Conservation (phyloP, 257 asterid species). For the Solanum etuberosum region DNA sequence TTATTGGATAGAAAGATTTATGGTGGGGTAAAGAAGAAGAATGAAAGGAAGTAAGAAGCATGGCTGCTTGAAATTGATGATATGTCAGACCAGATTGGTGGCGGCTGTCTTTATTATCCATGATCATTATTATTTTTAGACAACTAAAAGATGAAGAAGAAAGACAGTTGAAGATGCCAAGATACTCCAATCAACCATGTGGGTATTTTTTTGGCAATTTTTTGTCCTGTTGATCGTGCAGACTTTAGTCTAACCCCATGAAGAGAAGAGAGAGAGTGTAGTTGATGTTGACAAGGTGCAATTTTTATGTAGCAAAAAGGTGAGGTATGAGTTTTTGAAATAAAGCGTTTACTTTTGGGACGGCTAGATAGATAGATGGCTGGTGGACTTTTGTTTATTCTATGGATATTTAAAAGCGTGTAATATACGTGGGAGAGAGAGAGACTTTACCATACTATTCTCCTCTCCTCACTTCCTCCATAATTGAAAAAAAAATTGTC, state of each 20-base stretch:
- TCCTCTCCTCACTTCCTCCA: background rate
- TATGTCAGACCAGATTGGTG: conserved; percentile 13
- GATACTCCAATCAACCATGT: conserved; percentile 40
- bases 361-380: conserved; percentile 31
- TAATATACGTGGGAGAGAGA: conserved; percentile 22
- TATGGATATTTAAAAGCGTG: conserved; percentile 23
- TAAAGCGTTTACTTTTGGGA: conserved; percentile 89
- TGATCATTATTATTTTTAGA: conserved; percentile 26
- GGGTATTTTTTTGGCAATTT: conserved; percentile 18
- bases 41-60: conserved; percentile 30
- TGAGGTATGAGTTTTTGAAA: conserved; percentile 40
- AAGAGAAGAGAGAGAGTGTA: conserved; percentile 23
- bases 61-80: conserved; percentile 24
- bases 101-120: conserved; percentile 17
- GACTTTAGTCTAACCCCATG: conserved; percentile 25
- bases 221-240: conserved; percentile 37
- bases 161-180: conserved; percentile 27
- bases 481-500: background rate
- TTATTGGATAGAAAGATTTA: conserved; percentile 7
- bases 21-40: conserved; percentile 2
- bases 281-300: conserved; percentile 81
- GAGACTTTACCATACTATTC: background rate
- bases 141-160: conserved; percentile 13
- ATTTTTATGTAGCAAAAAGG: conserved; percentile 31
- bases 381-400: conserved; percentile 54